A percentile compares a stretch with the other conserved stretches of the same genome.
These are phyloP conservation scores for Steccherinum ochraceum DNA, from an alignment of 768 basidiomycete species.

Conservation along the genomic window DNA sequence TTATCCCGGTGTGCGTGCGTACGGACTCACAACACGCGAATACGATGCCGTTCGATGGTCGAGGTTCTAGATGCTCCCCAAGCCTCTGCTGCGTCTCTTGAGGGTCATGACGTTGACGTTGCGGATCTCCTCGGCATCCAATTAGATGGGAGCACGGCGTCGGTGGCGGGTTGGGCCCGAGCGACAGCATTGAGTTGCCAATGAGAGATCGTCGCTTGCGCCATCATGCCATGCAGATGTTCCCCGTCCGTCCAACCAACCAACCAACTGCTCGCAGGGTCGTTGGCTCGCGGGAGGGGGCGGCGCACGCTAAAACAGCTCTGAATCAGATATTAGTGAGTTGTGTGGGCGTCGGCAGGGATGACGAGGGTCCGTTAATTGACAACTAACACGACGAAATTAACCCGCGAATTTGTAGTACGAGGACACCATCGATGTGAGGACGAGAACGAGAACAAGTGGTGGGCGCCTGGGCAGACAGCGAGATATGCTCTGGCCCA, in stretches of 20 bases:
- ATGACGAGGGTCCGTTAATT: too few relatives aligned
- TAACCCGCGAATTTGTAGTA: not conserved
- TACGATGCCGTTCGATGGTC: not conserved
- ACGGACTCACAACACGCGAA: not conserved
- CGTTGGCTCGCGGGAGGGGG: too few relatives aligned
- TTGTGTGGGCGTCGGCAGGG: not conserved
- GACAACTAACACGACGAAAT: not conserved
- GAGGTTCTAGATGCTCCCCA: not conserved
- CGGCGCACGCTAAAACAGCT: not conserved
- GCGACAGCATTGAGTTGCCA: too few relatives aligned
- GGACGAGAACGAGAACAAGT: too few relatives aligned
- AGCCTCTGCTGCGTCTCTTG: not conserved
- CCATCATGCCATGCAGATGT: too few relatives aligned
- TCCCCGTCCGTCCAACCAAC: not conserved
- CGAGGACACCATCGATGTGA: not conserved
- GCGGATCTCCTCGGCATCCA: not conserved
- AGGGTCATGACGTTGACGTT: not conserved
- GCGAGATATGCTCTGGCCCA: not conserved
- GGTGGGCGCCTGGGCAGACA: too few relatives aligned
- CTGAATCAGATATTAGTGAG: not conserved
- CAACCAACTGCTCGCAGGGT: too few relatives aligned
- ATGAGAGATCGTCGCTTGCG: too few relatives aligned
- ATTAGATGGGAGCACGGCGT: not conserved
- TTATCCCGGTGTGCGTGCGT: not conserved
- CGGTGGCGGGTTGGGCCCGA: not conserved